A percentile compares a stretch with the other conserved stretches of the same genome.
Evolutionary conservation across 805 yeast species (phyloP).

Genomic region (Candida maris): DNA sequence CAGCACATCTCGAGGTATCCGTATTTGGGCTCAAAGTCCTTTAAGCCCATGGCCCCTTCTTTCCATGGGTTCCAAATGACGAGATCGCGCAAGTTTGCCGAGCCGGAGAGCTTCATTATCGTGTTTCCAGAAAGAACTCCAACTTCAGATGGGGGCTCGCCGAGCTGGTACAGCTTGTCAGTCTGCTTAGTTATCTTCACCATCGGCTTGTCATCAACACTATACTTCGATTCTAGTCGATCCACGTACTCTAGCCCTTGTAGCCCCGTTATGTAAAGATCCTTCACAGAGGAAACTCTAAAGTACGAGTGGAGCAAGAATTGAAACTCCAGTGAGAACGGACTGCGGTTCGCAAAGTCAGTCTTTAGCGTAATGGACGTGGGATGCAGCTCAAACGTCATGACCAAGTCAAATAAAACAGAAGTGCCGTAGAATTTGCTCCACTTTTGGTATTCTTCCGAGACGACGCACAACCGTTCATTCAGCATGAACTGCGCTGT

Average conservation of each 20-base stretch:
- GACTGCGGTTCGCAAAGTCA: constrained; percentile 9
- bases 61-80: constrained; percentile 24
- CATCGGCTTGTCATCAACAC: constrained; percentile 12
- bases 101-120: constrained; percentile 11
- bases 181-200: constrained; percentile 12
- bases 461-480: constrained; percentile 2
- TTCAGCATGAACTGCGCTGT: constrained; percentile 13
- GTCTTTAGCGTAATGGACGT: constrained; percentile 5
- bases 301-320: constrained; percentile 21
- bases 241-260: constrained; percentile 13
- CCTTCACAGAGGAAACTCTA: constrained; percentile 14
- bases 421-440: constrained; percentile 9
- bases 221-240: constrained; percentile 8
- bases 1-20: constrained; percentile 18
- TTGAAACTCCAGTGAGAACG: constrained; percentile 17
- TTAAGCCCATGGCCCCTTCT: constrained; percentile 12
- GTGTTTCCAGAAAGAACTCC: constrained; percentile 18
- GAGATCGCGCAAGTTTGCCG: constrained; percentile 12
- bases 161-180: constrained; percentile 12
- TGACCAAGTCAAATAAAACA: constrained; percentile 12
- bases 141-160: constrained; percentile 2
- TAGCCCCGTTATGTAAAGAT: constrained; percentile 19
- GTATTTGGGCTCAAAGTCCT: constrained; percentile 19
- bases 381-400: constrained; percentile 9
- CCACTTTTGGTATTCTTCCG: constrained; percentile 14